These are phyloP conservation scores for Aspergillus sojae DNA, from an alignment of 2,329 filamentous ascomycete genomes.

Conservation along the genomic window DNA sequence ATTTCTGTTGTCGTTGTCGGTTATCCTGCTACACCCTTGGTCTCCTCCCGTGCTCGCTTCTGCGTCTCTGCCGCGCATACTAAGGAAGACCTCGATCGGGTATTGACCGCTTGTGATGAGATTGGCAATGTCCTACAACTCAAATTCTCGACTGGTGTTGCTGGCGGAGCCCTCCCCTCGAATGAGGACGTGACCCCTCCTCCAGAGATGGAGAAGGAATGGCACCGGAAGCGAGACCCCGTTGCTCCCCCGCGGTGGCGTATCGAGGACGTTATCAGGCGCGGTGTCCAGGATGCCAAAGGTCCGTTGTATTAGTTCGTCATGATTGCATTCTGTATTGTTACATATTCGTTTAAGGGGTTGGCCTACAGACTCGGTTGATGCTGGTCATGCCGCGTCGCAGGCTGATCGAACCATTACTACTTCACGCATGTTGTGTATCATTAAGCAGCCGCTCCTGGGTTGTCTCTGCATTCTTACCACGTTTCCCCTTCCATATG, in stretches of 20 bases:
- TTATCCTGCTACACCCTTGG: constrained; percentile 93
- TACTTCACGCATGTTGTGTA: constrained; percentile 20
- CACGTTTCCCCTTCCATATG: constrained; percentile 12
- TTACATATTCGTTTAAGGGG: constrained; percentile 15
- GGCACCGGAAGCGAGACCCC: constrained; percentile 55
- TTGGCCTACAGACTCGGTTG: constrained; percentile 28
- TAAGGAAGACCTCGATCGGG: constrained; percentile 93
- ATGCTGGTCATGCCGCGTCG: constrained; percentile 40
- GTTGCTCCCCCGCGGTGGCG: constrained; percentile 75
- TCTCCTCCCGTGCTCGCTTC: constrained; percentile 92
- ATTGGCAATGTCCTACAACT: constrained; percentile 89
- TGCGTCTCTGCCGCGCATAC: constrained; percentile 95
- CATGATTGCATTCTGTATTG: constrained; percentile 13
- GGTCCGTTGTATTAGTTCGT: constrained; percentile 63
- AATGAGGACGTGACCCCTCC: constrained; percentile 65
- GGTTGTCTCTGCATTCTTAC: constrained; percentile 7
- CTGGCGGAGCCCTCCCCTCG: constrained; percentile 79
- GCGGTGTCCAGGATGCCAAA: constrained; percentile 76
- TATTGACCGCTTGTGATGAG: constrained; percentile 88
- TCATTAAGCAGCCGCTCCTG: constrained; percentile 11
- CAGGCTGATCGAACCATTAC: constrained; percentile 16
- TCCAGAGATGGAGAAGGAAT: constrained; percentile 71
- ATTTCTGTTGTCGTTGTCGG: constrained; percentile 97
- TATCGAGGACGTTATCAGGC: constrained; percentile 71
- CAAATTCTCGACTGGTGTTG: constrained; percentile 95